Percentiles rank a stretch among this genome's conserved stretches.
These are phyloP conservation scores for Peniophora sp. DNA, from an alignment of 1,284 basidiomycete genomes.

Conservation along the genomic window DNA sequence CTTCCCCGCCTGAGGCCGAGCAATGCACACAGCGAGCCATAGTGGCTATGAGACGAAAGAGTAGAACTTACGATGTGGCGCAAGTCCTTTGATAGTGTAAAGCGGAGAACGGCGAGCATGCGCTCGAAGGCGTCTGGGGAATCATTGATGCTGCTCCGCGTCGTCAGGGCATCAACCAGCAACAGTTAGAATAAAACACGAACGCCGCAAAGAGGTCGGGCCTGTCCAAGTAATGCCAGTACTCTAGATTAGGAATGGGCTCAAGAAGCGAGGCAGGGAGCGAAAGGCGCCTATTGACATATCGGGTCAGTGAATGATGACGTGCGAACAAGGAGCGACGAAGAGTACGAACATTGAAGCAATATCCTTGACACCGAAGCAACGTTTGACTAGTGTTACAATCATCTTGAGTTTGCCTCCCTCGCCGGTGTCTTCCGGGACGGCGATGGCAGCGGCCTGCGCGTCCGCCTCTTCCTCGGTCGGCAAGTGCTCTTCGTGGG, in stretches of 20 bases:
- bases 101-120: conserved; percentile 87
- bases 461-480: conserved; percentile 26
- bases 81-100: conserved; percentile 90
- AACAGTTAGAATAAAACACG: conserved; percentile 19
- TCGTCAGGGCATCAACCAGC: conserved; percentile 3
- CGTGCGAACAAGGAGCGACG: background rate
- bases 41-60: background rate
- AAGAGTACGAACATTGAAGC: conserved; percentile 65
- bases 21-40: background rate
- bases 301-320: background rate
- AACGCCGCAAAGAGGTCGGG: conserved; percentile 90
- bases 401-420: conserved; percentile 90
- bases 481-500: background rate
- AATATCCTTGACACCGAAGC: conserved; percentile 84
- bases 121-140: conserved; percentile 86
- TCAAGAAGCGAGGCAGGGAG: conserved; percentile 86
- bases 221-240: conserved; percentile 92
- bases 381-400: conserved; percentile 80
- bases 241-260: conserved; percentile 90
- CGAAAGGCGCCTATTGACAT: conserved; percentile 66
- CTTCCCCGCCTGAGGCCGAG: background rate
- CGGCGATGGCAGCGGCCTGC: conserved; percentile 53
- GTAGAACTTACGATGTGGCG: conserved; percentile 73
- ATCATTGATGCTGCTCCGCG: conserved; percentile 69
- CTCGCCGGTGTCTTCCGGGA: conserved; percentile 77